Percentiles rank a stretch among this genome's conserved stretches.
Conservation (phyloP, 441 rosid genomes). For the Erodium moschatum region DNA sequence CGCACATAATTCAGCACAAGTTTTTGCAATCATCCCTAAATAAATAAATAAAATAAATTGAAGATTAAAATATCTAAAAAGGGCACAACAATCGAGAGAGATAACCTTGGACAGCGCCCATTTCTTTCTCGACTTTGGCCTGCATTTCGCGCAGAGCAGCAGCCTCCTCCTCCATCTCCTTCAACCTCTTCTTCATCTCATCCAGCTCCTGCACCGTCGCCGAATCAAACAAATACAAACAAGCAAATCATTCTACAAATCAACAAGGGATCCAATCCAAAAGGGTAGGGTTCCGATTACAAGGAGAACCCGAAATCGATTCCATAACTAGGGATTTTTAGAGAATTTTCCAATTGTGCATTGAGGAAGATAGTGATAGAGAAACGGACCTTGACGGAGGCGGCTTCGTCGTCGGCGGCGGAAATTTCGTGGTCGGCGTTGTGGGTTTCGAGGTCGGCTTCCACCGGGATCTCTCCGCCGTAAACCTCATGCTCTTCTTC, state of each 20-base stretch:
- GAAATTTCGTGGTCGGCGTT: slow-evolving; percentile 59
- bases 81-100: no score
- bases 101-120: slow-evolving; percentile 81
- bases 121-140: slow-evolving; percentile 90
- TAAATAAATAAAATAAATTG: no score
- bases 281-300: background rate
- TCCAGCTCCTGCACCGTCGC: slow-evolving; percentile 54
- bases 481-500: slow-evolving; percentile 95
- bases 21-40: no score
- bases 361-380: no score
- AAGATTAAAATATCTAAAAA: no score
- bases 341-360: no score
- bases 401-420: slow-evolving; percentile 51
- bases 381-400: slow-evolving; percentile 49
- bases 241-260: background rate
- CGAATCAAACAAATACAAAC: background rate
- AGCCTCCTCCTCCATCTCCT: slow-evolving; percentile 94
- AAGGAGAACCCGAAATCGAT: no score
- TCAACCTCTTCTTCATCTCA: slow-evolving; percentile 85
- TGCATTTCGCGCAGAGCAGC: slow-evolving; percentile 96
- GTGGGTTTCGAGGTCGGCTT: slow-evolving; percentile 57
- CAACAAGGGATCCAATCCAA: background rate
- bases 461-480: slow-evolving; percentile 85
- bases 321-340: no score
- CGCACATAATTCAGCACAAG: no score